phyloP scores from a whole-genome alignment of 805 yeast genomes.

The Huiozyma naganishii region DNA sequence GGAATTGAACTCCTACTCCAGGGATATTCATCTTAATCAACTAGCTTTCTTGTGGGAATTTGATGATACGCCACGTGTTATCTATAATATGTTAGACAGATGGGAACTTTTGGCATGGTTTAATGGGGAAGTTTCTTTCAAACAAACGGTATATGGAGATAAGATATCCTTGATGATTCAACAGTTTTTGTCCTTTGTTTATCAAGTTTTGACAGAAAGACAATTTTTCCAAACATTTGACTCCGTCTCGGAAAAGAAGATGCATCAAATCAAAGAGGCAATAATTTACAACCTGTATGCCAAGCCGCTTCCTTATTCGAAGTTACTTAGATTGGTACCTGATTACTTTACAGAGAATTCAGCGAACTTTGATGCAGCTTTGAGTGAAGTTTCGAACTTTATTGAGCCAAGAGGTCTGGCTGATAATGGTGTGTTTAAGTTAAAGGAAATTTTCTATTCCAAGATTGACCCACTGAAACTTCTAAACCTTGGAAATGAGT shows the following conservation, averaged over 20 bases:
- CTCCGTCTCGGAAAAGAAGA: slow-evolving; percentile 22
- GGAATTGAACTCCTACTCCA: slow-evolving; percentile 45
- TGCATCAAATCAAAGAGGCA: slow-evolving; percentile 28
- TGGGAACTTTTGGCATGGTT: slow-evolving; percentile 51
- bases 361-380: slow-evolving; percentile 35
- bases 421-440: slow-evolving; percentile 56
- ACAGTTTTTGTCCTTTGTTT: slow-evolving; percentile 63
- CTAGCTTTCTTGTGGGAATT: slow-evolving; percentile 42
- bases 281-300: slow-evolving; percentile 42
- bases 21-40: slow-evolving; percentile 72
- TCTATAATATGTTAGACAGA: slow-evolving; percentile 41
- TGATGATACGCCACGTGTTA: slow-evolving; percentile 45
- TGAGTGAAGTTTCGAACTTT: slow-evolving; percentile 50
- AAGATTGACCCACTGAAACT: slow-evolving; percentile 50
- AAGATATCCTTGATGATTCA: slow-evolving; percentile 56
- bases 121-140: slow-evolving; percentile 23
- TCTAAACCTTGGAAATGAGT: slow-evolving; percentile 36
- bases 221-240: slow-evolving; percentile 40
- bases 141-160: slow-evolving; percentile 38
- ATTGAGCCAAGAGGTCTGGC: slow-evolving; percentile 55
- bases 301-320: slow-evolving; percentile 45
- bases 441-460: slow-evolving; percentile 37
- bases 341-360: slow-evolving; percentile 28
- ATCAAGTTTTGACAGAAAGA: slow-evolving; percentile 63
- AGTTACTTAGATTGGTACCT: slow-evolving; percentile 30